A percentile compares a stretch with the other conserved stretches of the same genome.
phyloP scores from a whole-genome alignment of 2,329 filamentous ascomycete species.

The Apiospora phragmitis region DNA sequence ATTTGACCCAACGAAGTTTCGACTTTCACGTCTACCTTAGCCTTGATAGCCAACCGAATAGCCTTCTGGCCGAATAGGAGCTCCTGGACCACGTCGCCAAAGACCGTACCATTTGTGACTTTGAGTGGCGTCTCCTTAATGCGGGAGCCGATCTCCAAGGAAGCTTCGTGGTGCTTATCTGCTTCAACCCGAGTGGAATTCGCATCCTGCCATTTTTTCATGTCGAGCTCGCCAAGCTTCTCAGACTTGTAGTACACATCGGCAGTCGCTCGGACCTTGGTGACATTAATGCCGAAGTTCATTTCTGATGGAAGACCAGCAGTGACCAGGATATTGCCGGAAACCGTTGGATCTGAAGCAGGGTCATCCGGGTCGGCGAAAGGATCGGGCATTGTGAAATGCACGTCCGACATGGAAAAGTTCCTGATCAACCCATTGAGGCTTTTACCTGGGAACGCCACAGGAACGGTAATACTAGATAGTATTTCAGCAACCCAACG shows the following conservation, averaged over 20 bases:
- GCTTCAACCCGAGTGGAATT: conserved; percentile 72
- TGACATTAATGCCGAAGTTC: conserved; percentile 81
- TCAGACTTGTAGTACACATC: conserved; percentile 77
- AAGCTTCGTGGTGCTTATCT: conserved; percentile 56
- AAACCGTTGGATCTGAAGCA: conserved; percentile 74
- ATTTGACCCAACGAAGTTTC: conserved; percentile 80
- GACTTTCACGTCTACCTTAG: conserved; percentile 80
- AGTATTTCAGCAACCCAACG: conserved; percentile 81
- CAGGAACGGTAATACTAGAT: conserved; percentile 76
- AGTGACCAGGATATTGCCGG: conserved; percentile 78
- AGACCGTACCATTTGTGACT: conserved; percentile 77
- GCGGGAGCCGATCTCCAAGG: conserved; percentile 72
- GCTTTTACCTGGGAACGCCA: conserved; percentile 79
- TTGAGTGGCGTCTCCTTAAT: conserved; percentile 79
- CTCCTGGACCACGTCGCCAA: conserved; percentile 78
- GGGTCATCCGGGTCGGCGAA: conserved; percentile 75
- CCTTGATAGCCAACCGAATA: conserved; percentile 73
- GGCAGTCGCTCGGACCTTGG: conserved; percentile 72
- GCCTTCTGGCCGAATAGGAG: conserved; percentile 73
- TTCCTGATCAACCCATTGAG: conserved; percentile 84
- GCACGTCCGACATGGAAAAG: conserved; percentile 81
- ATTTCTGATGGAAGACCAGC: conserved; percentile 81
- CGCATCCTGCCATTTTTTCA: conserved; percentile 80
- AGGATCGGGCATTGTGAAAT: conserved; percentile 82
- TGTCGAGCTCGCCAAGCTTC: conserved; percentile 78